Base-by-base conservation (phyloP, 106 monocot genomes). In the Acorus gramineus region DNA sequence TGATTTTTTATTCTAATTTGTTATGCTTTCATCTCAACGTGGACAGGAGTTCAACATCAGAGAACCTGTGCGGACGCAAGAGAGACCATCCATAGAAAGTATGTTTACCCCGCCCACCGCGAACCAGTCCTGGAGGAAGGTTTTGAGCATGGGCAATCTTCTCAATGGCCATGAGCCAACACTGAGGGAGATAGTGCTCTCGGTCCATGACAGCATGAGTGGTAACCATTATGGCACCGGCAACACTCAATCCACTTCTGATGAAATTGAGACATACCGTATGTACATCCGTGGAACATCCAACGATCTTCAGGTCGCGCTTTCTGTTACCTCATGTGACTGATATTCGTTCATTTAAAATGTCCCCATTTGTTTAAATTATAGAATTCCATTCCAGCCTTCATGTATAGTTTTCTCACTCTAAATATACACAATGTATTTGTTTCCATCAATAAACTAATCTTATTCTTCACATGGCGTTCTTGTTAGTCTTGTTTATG, bases 101-200 rank as follows among this genome's bases (percentile, higher is more conserved):
- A 65, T 98, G 60, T 98, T 98, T 52, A 91, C 92, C 6, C 88
- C 81, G 14, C 98, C 98, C 44, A 88, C 92, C 63, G 85, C 88
- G 45, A 92, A 74, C 69, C 98, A 98, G 51, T 98, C 98, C 62
- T 98, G 98, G 98, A 80, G 98, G 74, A 98, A 92, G 76, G 98
- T 98, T 51, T 65, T 98, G 75, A 98, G 88, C 79, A 98, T 98
- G 98, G 98, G 98, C 8, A 98, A 98, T 80, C 85, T 98, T 68
- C 76, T 98, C 8, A 92, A 92, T 78, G 98, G 98, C 50, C 98
- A 98, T 68, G 98, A 98, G 57, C 98, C 98, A 47, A 75, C 83
- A 12, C 55, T 78, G 4, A 88, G 98, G 73, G 92, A 98, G 66
- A 92, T 98, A 44, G 72, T 98, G 71, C 92, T 92, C 67, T 83